These are phyloP conservation scores for Saprolegnia parasitica DNA, from an alignment of 352 stramenopile species.

Conservation along the genomic window DNA sequence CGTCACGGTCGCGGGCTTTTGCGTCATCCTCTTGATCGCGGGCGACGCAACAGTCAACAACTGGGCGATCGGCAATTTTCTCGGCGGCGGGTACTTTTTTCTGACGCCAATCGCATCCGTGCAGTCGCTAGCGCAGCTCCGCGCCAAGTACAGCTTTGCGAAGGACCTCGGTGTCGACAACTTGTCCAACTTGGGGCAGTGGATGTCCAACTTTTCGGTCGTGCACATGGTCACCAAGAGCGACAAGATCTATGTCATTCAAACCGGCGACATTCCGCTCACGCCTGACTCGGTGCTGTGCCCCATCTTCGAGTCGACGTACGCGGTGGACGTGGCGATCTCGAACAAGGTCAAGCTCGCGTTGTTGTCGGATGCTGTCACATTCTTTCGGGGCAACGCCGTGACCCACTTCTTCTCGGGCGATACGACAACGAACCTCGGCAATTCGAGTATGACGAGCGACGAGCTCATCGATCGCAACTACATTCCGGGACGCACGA, in stretches of 20 bases:
- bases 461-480: neutral
- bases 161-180: neutral
- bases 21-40: neutral
- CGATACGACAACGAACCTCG: neutral
- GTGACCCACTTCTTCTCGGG: slow-evolving; percentile 5
- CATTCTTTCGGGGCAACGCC: slow-evolving; percentile 22
- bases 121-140: neutral
- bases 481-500: slow-evolving; percentile 15
- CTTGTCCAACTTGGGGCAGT: slow-evolving; percentile 25
- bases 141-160: slow-evolving; percentile 10
- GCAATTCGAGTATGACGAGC: neutral
- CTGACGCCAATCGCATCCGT: slow-evolving; percentile 6
- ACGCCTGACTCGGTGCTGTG: slow-evolving; percentile 4
- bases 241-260: neutral
- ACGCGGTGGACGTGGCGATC: neutral
- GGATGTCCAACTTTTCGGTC: slow-evolving; percentile 24
- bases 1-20: neutral
- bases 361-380: neutral
- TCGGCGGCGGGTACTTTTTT: slow-evolving; percentile 10
- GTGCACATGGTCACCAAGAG: neutral
- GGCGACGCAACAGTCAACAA: slow-evolving; percentile 15
- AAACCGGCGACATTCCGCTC: neutral
- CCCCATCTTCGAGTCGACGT: neutral
- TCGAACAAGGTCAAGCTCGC: slow-evolving; percentile 17
- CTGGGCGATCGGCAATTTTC: slow-evolving; percentile 23